Evolutionary conservation across 2,329 filamentous ascomycete genomes (phyloP).

Genomic region (Metarhizium album): DNA sequence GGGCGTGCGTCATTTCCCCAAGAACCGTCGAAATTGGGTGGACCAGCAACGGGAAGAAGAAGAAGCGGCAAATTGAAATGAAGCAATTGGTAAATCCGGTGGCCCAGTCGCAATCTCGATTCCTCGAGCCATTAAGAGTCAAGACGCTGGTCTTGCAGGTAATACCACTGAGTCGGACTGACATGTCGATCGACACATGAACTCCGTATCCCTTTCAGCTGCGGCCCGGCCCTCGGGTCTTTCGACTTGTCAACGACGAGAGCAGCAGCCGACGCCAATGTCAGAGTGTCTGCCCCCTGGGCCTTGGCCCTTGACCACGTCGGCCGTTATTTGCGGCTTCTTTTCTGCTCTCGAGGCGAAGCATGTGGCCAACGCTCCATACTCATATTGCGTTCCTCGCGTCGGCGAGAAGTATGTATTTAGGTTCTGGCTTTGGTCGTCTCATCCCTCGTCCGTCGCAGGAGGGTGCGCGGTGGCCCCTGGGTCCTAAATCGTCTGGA

Average conservation of each 20-base stretch:
- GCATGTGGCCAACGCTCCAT: no score
- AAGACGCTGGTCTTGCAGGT: background rate
- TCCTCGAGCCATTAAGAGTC: background rate
- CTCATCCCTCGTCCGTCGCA: no score
- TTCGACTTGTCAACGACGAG: background rate
- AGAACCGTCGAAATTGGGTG: no score
- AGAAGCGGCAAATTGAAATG: background rate
- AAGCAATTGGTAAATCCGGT: background rate
- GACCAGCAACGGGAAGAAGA: no score
- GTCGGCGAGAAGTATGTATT: no score
- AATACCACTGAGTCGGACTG: background rate
- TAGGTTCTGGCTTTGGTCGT: no score
- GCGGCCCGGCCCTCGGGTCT: conserved; percentile 1
- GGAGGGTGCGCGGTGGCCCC: background rate
- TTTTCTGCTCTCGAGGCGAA: no score
- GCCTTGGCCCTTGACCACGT: no score
- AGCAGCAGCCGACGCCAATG: background rate
- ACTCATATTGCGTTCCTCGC: no score
- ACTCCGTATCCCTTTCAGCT: background rate
- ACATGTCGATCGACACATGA: background rate
- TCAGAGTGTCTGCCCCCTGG: no score
- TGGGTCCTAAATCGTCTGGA: background rate
- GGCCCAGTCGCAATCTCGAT: background rate
- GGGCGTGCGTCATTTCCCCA: background rate
- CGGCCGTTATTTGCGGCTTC: no score